Conservation (phyloP, 176 grass and related monocot genomes). For the Leersia perrieri region DNA sequence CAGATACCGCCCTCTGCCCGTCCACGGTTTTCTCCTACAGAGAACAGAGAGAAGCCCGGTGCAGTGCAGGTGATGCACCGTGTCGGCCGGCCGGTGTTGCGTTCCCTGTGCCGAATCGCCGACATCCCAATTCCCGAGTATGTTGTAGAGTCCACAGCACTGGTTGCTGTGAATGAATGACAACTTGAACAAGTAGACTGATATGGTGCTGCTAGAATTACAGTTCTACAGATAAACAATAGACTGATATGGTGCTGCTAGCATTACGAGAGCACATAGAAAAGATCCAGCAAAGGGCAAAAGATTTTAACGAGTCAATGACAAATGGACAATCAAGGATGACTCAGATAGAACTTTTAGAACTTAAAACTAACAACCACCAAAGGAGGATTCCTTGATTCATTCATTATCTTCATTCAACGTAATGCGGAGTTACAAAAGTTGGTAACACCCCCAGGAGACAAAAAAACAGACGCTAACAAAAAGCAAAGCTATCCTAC, state of each 20-base stretch:
- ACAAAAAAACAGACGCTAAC: neutral
- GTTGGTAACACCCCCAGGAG: neutral
- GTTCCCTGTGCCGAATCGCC: neutral
- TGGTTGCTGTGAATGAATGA: neutral
- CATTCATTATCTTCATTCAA: slow-evolving; percentile 6
- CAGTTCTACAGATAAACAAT: neutral
- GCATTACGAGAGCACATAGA: neutral
- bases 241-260: neutral
- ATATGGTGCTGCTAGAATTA: neutral
- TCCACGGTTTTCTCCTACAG: neutral
- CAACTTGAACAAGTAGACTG: neutral
- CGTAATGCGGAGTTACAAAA: slow-evolving; percentile 9
- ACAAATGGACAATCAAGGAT: neutral
- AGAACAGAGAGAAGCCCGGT: neutral
- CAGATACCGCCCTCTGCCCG: slow-evolving; percentile 8
- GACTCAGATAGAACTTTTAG: neutral
- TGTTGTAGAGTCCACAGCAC: too few species aligned
- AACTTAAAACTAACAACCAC: neutral
- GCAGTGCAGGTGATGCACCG: neutral
- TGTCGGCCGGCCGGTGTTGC: neutral
- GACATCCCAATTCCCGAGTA: neutral
- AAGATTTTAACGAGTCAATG: neutral
- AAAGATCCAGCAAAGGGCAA: neutral
- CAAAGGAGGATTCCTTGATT: neutral
- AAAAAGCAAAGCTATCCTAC: slow-evolving; percentile 16